Conservation (phyloP, 2,329 filamentous ascomycete species). For the Parastagonospora avenae region DNA sequence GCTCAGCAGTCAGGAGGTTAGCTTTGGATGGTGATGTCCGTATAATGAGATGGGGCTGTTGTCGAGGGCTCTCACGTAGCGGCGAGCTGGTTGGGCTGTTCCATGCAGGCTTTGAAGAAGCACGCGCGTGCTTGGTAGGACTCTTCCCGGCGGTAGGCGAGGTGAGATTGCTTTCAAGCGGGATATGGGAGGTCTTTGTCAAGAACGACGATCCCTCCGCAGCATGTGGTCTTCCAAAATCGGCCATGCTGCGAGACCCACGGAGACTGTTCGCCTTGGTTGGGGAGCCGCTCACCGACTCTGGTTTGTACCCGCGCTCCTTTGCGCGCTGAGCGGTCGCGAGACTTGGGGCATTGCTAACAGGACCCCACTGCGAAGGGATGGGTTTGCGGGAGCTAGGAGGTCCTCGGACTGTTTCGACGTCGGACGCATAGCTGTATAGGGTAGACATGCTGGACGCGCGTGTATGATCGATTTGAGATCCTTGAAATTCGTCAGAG, state of each 20-base stretch:
- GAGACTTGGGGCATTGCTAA: conserved; percentile 18
- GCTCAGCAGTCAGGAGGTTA: conserved; percentile 1
- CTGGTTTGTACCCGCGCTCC: conserved; percentile 25
- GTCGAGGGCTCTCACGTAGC: conserved; percentile 11
- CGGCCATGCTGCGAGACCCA: conserved; percentile 20
- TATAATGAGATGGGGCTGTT: conserved; percentile 14
- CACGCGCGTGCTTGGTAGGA: conserved; percentile 16
- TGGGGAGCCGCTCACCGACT: conserved; percentile 13
- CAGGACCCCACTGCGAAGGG: conserved; percentile 30
- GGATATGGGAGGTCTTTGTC: conserved; percentile 33
- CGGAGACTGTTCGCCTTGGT: conserved; percentile 21
- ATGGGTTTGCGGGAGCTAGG: conserved; percentile 34
- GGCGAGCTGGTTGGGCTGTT: conserved; percentile 26
- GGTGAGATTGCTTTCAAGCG: conserved; percentile 25
- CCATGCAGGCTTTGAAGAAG: conserved; percentile 22
- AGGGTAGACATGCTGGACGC: conserved; percentile 3
- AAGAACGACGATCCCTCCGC: conserved; percentile 26
- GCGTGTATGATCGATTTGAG: conserved; percentile 3
- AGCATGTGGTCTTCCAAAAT: conserved; percentile 15
- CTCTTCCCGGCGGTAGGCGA: conserved; percentile 12
- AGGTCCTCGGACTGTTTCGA: conserved; percentile 9
- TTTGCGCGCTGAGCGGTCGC: conserved; percentile 30
- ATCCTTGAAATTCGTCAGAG: conserved; percentile 21
- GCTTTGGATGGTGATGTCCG: conserved; percentile 24
- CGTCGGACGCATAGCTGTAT: conserved; percentile 4